Conservation (phyloP, 2,329 filamentous ascomycete genomes). For the Blumeria graminis region DNA sequence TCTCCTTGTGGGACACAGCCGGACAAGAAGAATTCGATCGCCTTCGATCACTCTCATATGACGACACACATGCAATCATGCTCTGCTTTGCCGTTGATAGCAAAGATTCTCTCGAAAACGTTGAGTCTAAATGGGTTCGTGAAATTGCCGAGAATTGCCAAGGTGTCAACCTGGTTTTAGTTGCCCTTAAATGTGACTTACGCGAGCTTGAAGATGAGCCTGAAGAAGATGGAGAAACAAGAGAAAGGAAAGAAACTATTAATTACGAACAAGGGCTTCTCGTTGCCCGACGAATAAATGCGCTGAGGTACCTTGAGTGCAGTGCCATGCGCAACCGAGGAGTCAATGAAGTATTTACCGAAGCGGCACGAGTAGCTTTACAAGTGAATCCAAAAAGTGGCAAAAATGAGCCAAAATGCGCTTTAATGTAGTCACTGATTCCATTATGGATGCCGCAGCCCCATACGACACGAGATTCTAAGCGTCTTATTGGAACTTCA, state of each 20-base stretch:
- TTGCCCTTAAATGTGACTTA: conserved; percentile 90
- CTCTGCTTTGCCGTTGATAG: conserved; percentile 97
- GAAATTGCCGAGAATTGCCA: conserved; percentile 97
- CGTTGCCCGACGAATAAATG: conserved; percentile 75
- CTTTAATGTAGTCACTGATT: conserved; percentile 25
- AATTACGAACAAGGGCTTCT: conserved; percentile 80
- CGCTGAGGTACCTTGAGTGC: conserved; percentile 88
- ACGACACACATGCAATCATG: conserved; percentile 94
- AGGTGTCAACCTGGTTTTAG: conserved; percentile 79
- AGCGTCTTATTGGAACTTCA: too few relatives aligned
- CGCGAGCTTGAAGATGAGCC: conserved; percentile 48
- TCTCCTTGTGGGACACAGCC: conserved; percentile 94
- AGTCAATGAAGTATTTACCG: conserved; percentile 95
- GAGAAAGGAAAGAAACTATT: conserved; percentile 49
- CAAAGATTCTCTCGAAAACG: conserved; percentile 89
- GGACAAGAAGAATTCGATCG: conserved; percentile 98
- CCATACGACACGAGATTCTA: too few relatives aligned
- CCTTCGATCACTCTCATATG: conserved; percentile 82
- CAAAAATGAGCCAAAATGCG: conserved; percentile 32
- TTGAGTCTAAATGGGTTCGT: conserved; percentile 93
- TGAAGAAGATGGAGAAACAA: conserved; percentile 21
- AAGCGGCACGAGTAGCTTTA: conserved; percentile 82
- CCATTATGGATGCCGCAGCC: too few relatives aligned
- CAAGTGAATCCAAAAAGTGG: conserved; percentile 38
- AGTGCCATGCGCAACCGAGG: conserved; percentile 95